Percentiles rank a stretch among this genome's conserved stretches.
phyloP scores from a whole-genome alignment of 2,329 filamentous ascomycete genomes.

The Cladobotryum protrusum region DNA sequence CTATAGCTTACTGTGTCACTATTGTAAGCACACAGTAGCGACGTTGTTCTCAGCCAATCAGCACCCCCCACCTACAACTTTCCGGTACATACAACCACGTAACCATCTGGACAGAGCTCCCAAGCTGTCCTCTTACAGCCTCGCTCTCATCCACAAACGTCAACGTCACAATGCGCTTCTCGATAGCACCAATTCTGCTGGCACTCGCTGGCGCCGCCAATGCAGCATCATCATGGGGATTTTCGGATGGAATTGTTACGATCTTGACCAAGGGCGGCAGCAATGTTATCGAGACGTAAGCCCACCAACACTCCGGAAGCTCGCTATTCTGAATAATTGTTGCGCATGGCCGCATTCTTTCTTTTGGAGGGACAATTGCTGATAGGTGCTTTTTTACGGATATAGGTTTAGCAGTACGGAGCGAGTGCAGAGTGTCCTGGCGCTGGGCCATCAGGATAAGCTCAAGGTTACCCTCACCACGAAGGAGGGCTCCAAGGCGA shows the following conservation, averaged over 20 bases:
- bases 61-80: constrained; percentile 8
- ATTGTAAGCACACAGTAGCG: no score
- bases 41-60: constrained; percentile 17
- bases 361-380: constrained; percentile 16
- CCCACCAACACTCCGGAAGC: constrained; percentile 10
- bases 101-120: constrained; percentile 19
- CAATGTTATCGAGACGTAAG: constrained; percentile 61
- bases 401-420: constrained; percentile 53
- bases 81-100: constrained; percentile 21
- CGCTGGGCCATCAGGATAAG: constrained; percentile 61
- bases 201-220: constrained; percentile 44
- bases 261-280: constrained; percentile 60
- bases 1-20: no score
- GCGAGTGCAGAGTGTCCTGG: constrained; percentile 56
- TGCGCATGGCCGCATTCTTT: background rate
- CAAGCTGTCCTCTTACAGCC: constrained; percentile 26
- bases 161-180: constrained; percentile 31
- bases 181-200: constrained; percentile 34
- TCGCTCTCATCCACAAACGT: constrained; percentile 13
- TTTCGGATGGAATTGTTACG: constrained; percentile 64
- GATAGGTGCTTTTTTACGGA: constrained; percentile 9
- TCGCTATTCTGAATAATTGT: background rate
- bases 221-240: constrained; percentile 61
- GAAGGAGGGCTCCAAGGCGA: constrained; percentile 69
- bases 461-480: constrained; percentile 79